phyloP scores from a whole-genome alignment of 352 stramenopile genomes.

The Phytophthora multivora region DNA sequence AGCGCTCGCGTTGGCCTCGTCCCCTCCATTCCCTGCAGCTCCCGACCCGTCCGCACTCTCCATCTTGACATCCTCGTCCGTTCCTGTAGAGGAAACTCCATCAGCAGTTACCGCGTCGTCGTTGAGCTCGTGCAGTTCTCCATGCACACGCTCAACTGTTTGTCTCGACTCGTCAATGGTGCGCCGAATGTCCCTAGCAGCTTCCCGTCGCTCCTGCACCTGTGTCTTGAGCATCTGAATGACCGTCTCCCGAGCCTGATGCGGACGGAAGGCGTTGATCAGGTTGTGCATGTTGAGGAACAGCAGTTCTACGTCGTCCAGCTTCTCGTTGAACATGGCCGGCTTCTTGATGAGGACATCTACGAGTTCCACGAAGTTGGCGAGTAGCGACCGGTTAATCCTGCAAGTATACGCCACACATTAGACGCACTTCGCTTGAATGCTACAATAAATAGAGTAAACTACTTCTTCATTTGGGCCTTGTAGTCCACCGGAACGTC shows the following conservation, averaged over 20 bases:
- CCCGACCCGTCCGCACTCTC: constrained; percentile 38
- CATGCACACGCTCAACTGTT: constrained; percentile 65
- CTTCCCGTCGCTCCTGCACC: constrained; percentile 77
- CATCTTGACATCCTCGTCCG: constrained; percentile 58
- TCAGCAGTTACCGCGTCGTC: constrained; percentile 44
- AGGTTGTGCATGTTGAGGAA: constrained; percentile 92
- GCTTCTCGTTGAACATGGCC: constrained; percentile 83
- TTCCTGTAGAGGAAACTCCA: constrained; percentile 9
- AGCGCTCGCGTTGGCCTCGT: constrained; percentile 8
- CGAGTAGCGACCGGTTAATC: constrained; percentile 84
- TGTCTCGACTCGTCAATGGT: constrained; percentile 72
- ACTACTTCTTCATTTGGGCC: constrained; percentile 79
- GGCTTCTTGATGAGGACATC: constrained; percentile 83
- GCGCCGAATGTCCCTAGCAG: constrained; percentile 71
- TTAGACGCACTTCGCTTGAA: not conserved
- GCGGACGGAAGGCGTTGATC: constrained; percentile 87
- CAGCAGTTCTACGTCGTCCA: constrained; percentile 84
- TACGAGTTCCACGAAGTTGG: constrained; percentile 85
- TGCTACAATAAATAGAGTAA: not conserved
- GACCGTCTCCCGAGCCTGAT: constrained; percentile 85
- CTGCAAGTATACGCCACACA: constrained; percentile 26
- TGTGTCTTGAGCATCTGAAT: constrained; percentile 84
- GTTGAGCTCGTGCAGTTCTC: constrained; percentile 54
- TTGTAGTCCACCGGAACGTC: constrained; percentile 66
- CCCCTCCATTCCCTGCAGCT: constrained; percentile 10